Conservation (phyloP, 2,329 filamentous ascomycete species). For the Pseudopithomyces chartarum region DNA sequence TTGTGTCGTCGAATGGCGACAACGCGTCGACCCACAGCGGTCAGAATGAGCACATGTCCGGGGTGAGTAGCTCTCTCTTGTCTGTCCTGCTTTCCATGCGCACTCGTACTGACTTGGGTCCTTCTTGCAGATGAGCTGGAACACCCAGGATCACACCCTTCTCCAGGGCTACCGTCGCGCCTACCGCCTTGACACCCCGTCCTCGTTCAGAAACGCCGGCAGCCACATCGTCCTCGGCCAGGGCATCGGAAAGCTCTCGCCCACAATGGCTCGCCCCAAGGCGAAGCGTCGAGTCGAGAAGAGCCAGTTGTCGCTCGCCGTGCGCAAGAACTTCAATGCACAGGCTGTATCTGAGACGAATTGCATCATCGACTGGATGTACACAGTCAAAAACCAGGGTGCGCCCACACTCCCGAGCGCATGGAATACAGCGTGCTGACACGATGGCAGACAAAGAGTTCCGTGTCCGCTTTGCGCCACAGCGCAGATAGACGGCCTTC, state of each 20-base stretch:
- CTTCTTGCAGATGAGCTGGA: conserved; percentile 63
- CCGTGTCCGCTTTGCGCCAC: conserved; percentile 50
- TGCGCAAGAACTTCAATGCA: conserved; percentile 83
- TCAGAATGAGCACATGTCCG: conserved; percentile 40
- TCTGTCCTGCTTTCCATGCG: conserved; percentile 3
- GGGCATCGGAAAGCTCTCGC: conserved; percentile 72
- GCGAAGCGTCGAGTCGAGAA: conserved; percentile 70
- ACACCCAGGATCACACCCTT: conserved; percentile 67
- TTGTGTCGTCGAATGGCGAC: conserved; percentile 38
- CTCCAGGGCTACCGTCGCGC: conserved; percentile 78
- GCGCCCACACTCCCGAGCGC: conserved; percentile 20
- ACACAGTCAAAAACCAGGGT: conserved; percentile 69
- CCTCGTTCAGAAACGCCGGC: conserved; percentile 64
- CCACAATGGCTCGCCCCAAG: conserved; percentile 73
- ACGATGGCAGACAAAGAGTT: conserved; percentile 52
- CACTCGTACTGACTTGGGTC: conserved; percentile 17
- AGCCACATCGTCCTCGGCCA: conserved; percentile 57
- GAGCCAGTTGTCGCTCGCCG: conserved; percentile 71
- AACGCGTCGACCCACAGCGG: conserved; percentile 43
- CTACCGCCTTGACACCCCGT: conserved; percentile 72
- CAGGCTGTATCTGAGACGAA: conserved; percentile 81
- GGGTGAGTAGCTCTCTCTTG: conserved; percentile 31
- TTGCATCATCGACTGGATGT: conserved; percentile 78
- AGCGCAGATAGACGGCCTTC: conserved; percentile 32
- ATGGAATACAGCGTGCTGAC: conserved; percentile 7